Percentiles rank a stretch among this genome's conserved stretches.
These are phyloP conservation scores for Hypsizygus marmoreus DNA, from an alignment of 768 basidiomycete genomes.

Conservation along the genomic window DNA sequence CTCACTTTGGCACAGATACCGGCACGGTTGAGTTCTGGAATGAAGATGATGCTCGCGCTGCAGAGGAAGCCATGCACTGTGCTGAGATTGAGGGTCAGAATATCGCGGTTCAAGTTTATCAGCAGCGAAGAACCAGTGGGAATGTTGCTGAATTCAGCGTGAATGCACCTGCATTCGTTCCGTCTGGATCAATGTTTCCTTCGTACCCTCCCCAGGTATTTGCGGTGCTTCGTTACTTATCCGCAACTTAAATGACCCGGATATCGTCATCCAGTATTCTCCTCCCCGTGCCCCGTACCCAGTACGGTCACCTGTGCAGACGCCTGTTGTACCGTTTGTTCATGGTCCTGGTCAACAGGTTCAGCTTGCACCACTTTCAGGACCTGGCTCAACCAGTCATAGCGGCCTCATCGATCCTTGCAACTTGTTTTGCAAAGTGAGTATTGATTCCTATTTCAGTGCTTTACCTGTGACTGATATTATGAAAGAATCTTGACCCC, in stretches of 20 bases:
- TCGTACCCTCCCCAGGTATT: slow-evolving; percentile 62
- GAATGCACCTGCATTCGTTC: slow-evolving; percentile 76
- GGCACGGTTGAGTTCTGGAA: slow-evolving; percentile 86
- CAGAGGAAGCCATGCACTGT: slow-evolving; percentile 83
- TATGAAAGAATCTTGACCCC: slow-evolving; percentile 75
- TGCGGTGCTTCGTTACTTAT: background rate
- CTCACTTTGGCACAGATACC: slow-evolving; percentile 75
- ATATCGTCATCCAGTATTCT: slow-evolving; percentile 45
- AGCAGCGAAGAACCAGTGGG: slow-evolving; percentile 60
- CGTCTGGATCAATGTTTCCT: slow-evolving; percentile 60
- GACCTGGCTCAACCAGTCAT: slow-evolving; percentile 81
- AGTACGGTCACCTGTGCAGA: slow-evolving; percentile 42
- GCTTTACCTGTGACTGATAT: background rate
- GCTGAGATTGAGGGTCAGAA: slow-evolving; percentile 82
- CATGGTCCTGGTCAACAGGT: slow-evolving; percentile 92
- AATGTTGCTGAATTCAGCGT: slow-evolving; percentile 67
- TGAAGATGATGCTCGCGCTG: slow-evolving; percentile 78
- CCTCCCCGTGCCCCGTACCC: slow-evolving; percentile 63
- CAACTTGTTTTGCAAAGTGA: slow-evolving; percentile 86
- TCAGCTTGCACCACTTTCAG: slow-evolving; percentile 71
- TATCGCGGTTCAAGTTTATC: slow-evolving; percentile 81
- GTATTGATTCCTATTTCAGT: slow-evolving; percentile 14
- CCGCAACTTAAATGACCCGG: background rate
- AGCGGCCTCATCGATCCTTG: slow-evolving; percentile 90
- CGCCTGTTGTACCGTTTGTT: slow-evolving; percentile 55